phyloP scores from a whole-genome alignment of 2,329 filamentous ascomycete species.

The Claviceps purpurea region DNA sequence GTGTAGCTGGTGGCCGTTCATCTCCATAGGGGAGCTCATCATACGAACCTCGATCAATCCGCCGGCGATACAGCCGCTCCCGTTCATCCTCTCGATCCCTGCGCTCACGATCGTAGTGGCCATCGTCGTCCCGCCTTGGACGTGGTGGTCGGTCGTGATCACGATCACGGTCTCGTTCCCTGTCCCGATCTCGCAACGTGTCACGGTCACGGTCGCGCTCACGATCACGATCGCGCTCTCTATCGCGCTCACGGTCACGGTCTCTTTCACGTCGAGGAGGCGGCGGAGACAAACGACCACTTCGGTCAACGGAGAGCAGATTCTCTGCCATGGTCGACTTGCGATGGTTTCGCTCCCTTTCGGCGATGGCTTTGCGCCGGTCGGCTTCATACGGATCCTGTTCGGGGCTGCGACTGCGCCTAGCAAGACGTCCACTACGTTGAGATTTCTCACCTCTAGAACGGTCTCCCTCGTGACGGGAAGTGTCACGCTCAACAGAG shows the following conservation, averaged over 20 bases:
- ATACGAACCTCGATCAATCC: conserved; percentile 59
- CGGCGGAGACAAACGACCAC: conserved; percentile 29
- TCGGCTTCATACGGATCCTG: conserved; percentile 91
- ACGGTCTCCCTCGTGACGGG: conserved; percentile 50
- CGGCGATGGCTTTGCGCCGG: conserved; percentile 81
- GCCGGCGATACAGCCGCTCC: conserved; percentile 75
- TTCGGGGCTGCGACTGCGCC: conserved; percentile 79
- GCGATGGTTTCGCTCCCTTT: conserved; percentile 85
- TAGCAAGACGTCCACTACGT: conserved; percentile 40
- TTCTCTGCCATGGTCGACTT: conserved; percentile 60
- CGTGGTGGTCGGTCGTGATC: conserved; percentile 38
- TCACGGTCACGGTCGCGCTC: conserved; percentile 15
- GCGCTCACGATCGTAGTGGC: conserved; percentile 73
- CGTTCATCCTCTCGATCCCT: conserved; percentile 82
- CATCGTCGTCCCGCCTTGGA: conserved; percentile 47
- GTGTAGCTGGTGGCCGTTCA: conserved; percentile 48
- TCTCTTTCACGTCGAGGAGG: conserved; percentile 27
- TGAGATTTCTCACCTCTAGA: conserved; percentile 50
- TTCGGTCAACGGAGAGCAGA: conserved; percentile 39
- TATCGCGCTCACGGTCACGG: conserved; percentile 29
- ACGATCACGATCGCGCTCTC: conserved; percentile 19
- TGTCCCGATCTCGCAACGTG: conserved; percentile 21
- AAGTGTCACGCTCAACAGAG: conserved; percentile 34
- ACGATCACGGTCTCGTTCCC: conserved; percentile 13
- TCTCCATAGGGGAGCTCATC: conserved; percentile 90